Base-by-base conservation (phyloP, 164 flowering plant genomes). In the Malania oleifera region DNA sequence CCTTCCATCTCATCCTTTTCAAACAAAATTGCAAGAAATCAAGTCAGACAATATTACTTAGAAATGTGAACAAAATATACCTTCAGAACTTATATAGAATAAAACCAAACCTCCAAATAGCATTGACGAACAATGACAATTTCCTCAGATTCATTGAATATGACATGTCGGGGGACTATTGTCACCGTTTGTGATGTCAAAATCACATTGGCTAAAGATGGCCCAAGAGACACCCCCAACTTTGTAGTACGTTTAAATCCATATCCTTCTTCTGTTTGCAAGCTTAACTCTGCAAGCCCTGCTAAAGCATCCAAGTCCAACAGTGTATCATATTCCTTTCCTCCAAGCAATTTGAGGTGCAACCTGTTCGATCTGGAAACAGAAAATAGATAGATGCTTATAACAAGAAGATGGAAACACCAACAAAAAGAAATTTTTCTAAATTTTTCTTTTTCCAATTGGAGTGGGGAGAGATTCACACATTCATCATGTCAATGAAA, bases 251-350 rank as follows among this genome's bases (percentile, higher is more conserved):
- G 72, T 28, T 68, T 78, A 35, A 70, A 39, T 50, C 82, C 86
- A 40, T 66, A 64, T 41, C 27, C 68, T 50, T 77, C 74, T 46
- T 76, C 68, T 40, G 62, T 49, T 69, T 75, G 82, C 62, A 87
- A 67, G 65, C 80, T 70, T 55, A 90, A 48, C 71, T 90, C 99
- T 55, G 96, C 69, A 61, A 82, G 82, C 48, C 96, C 92, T 39
- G 99, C 87, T 59, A 93, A 51, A 52, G 78, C 71, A 83, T 85
- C 97, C 75, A 93, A 70, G 67, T 90, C 86, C 53, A 93, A 64
- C 29, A 69, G 58, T 52, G 80, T 69, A 39, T 73, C 79, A 57
- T 75, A 67, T 61, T 77, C 68, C 56, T 64, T 67, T 56, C 71
- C 84, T 60, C 84, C 85, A 55, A 77, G 67, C 65, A 79, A 54